Evolutionary conservation across 2,329 filamentous ascomycete species (phyloP).

Genomic region (Escovopsis sp.): DNA sequence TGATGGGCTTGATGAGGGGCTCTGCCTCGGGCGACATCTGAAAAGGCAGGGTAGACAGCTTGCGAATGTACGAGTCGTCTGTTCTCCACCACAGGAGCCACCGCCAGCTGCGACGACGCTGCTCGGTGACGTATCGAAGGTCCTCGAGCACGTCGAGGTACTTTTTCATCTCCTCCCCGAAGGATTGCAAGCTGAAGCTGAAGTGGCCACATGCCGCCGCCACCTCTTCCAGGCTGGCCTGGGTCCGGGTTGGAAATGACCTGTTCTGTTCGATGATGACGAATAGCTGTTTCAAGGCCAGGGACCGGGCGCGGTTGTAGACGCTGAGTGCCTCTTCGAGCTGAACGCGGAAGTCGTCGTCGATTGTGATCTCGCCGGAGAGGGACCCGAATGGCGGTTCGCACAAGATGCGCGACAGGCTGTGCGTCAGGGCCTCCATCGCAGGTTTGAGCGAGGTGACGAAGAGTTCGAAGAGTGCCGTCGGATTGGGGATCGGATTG

Average conservation of each 20-base stretch:
- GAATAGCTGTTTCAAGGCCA: conserved; percentile 62
- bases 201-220: conserved; percentile 88
- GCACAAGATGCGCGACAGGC: conserved; percentile 64
- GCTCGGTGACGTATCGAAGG: conserved; percentile 51
- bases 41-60: conserved; percentile 9
- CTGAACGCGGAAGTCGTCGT: conserved; percentile 61
- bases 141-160: conserved; percentile 71
- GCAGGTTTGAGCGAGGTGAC: conserved; percentile 73
- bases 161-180: conserved; percentile 69
- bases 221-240: conserved; percentile 84
- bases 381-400: conserved; percentile 54
- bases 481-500: conserved; percentile 32
- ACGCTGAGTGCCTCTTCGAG: conserved; percentile 58
- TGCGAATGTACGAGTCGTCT: background rate
- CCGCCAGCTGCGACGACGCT: conserved; percentile 49
- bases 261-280: conserved; percentile 53
- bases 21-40: conserved; percentile 18
- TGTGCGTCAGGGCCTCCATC: conserved; percentile 79
- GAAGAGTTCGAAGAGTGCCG: conserved; percentile 69
- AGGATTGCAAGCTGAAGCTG: conserved; percentile 71
- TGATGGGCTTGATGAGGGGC: conserved; percentile 23
- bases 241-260: conserved; percentile 48
- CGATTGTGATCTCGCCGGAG: conserved; percentile 35
- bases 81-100: conserved; percentile 63
- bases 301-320: conserved; percentile 55